Base-by-base conservation (phyloP, 2,329 filamentous ascomycete genomes). In the Nectriaceae sp. region DNA sequence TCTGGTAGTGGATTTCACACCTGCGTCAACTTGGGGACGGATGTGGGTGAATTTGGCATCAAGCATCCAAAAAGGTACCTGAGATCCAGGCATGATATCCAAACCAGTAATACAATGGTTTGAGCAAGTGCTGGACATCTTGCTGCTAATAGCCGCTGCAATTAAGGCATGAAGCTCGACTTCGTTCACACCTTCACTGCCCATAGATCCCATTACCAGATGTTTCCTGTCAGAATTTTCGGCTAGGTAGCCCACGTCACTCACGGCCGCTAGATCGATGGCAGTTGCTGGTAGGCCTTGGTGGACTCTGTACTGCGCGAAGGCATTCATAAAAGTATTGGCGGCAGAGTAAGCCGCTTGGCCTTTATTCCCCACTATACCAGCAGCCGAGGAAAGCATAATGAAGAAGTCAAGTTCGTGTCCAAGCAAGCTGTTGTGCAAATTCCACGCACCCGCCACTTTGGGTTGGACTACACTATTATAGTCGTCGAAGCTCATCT, bases 291-390 rank as follows among this genome's bases (percentile, higher is more conserved):
- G 22, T n/a, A 42, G 33, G 15, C 39, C 40, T 20, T 8, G 42
- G 10, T 40, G 21, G 2, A 36, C 29, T 4, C 58, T 47, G 31
- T 55, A 46, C 11, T 45, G 49, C 2, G 56, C 55, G 2, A 64
- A 46, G 4, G 52, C 51, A 22, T 64, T 59, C 11, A 67, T 65
- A 55, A 64, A 71, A 1, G 62, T 54, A 36, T 61, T 60, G 13
- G 60, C 65, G 0, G 67, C 66, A 0, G 68, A 54, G 50, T 77
- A 77, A 50, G 72, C 73, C 31, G 63, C 60, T 37, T 74, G 71
- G 1, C 55, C 58, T 4, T 59, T 50, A 16, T 63, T 59, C 0
- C 69, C 71, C 3, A 67, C 42, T 4, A 70, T 52, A 11, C 65
- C 65, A 1, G 60, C 57, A 21, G 67, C 46, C 5, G 70, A 73